These are phyloP conservation scores for Fusarium redolens DNA, from an alignment of 2,329 filamentous ascomycete genomes.

Conservation along the genomic window DNA sequence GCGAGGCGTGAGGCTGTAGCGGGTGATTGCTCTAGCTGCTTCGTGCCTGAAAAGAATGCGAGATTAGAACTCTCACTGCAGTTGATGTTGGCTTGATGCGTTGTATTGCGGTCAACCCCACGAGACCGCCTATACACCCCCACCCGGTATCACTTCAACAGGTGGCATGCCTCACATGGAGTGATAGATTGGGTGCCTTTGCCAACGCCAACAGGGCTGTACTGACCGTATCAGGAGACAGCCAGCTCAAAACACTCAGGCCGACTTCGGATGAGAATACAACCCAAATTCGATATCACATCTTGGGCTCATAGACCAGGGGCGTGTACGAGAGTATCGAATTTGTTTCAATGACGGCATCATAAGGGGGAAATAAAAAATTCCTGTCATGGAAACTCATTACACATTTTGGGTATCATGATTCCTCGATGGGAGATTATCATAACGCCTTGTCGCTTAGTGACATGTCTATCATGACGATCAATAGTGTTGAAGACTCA, in stretches of 20 bases:
- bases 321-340: slow-evolving; percentile 7
- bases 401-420: slow-evolving; percentile 7
- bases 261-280: slow-evolving; percentile 8
- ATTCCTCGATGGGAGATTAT: slow-evolving; percentile 5
- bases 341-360: slow-evolving; percentile 27
- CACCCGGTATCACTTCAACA: slow-evolving; percentile 15
- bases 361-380: neutral
- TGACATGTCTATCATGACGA: slow-evolving; percentile 16
- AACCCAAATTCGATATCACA: neutral
- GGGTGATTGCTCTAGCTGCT: slow-evolving; percentile 18
- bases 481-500: neutral
- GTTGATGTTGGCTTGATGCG: neutral
- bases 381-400: slow-evolving; percentile 4
- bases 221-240: slow-evolving; percentile 21
- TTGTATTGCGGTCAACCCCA: slow-evolving; percentile 11
- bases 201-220: neutral
- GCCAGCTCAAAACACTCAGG: neutral
- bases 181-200: slow-evolving; percentile 13
- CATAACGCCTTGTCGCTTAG: slow-evolving; percentile 6
- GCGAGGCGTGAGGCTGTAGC: slow-evolving; percentile 25
- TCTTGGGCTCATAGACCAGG: neutral
- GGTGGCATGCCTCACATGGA: slow-evolving; percentile 28
- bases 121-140: slow-evolving; percentile 22
- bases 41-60: slow-evolving; percentile 11
- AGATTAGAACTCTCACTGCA: neutral